Percentiles rank a stretch among this genome's conserved stretches.
phyloP scores from a whole-genome alignment of 2,329 filamentous ascomycete genomes.

The Verticillium nubilum region DNA sequence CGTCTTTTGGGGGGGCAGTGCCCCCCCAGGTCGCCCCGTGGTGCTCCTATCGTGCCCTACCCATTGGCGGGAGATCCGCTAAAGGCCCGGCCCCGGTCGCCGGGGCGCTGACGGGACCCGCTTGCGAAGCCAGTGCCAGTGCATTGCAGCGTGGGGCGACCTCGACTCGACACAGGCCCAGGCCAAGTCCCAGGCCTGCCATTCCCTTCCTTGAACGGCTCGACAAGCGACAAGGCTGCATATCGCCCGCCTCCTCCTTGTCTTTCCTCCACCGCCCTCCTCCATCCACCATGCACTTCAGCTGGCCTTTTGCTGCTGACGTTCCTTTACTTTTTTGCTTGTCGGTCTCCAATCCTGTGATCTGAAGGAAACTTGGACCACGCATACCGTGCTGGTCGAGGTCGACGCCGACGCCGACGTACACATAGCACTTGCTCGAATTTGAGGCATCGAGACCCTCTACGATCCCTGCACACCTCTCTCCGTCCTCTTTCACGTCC shows the following conservation, averaged over 20 bases:
- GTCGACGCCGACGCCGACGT: background rate
- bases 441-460: background rate
- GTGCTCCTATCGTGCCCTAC: background rate
- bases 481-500: background rate
- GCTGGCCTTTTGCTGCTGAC: background rate
- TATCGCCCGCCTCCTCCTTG: background rate
- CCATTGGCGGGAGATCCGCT: background rate
- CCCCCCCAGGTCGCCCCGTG: background rate
- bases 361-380: background rate
- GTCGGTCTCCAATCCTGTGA: background rate
- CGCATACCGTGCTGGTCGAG: background rate
- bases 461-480: background rate
- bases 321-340: background rate
- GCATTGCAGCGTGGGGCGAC: background rate
- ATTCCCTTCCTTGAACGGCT: slow-evolving; percentile 1
- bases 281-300: background rate
- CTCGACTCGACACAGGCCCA: slow-evolving; percentile 4
- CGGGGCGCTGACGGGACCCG: background rate
- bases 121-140: background rate
- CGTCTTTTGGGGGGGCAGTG: background rate
- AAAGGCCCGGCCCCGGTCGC: background rate
- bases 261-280: background rate
- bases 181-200: background rate
- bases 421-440: background rate
- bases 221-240: background rate